phyloP scores from a whole-genome alignment of 305 asterid species.

The Galium porrigens region DNA sequence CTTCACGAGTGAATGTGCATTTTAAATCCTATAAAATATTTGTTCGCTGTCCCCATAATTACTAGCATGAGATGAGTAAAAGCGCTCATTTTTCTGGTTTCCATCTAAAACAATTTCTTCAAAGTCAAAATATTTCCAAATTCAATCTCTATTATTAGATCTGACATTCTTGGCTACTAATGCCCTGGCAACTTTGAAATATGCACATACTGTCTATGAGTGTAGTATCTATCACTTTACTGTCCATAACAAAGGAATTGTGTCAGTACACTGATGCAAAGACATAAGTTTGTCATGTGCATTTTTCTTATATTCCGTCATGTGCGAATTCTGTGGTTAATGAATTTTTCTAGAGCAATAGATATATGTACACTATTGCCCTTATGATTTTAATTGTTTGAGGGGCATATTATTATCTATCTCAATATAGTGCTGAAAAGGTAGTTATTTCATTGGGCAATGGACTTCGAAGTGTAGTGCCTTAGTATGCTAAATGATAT shows the following conservation, averaged over 20 bases:
- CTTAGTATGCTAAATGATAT: not conserved
- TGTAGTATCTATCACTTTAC: not conserved
- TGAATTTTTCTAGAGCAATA: conserved; percentile 1
- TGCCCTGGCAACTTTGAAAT: not conserved
- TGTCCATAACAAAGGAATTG: not conserved
- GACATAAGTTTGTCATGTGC: not conserved
- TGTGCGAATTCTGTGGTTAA: not conserved
- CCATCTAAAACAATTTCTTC: not conserved
- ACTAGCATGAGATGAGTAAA: conserved; percentile 3
- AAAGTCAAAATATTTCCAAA: not conserved
- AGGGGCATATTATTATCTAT: not conserved
- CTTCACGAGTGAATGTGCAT: not conserved
- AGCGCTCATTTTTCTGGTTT: not conserved
- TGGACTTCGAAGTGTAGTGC: not conserved
- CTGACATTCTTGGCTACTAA: too few species aligned
- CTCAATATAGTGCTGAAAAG: not conserved
- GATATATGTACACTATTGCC: not conserved
- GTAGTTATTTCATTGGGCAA: not conserved
- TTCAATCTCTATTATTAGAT: conserved; percentile 1
- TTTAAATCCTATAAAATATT: not conserved
- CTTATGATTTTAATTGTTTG: not conserved
- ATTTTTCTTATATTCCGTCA: not conserved
- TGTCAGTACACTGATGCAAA: not conserved
- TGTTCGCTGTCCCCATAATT: conserved; percentile 1
- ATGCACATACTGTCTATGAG: not conserved